phyloP scores from a whole-genome alignment of 805 yeast genomes.

The Yarrowia phangngaensis region DNA sequence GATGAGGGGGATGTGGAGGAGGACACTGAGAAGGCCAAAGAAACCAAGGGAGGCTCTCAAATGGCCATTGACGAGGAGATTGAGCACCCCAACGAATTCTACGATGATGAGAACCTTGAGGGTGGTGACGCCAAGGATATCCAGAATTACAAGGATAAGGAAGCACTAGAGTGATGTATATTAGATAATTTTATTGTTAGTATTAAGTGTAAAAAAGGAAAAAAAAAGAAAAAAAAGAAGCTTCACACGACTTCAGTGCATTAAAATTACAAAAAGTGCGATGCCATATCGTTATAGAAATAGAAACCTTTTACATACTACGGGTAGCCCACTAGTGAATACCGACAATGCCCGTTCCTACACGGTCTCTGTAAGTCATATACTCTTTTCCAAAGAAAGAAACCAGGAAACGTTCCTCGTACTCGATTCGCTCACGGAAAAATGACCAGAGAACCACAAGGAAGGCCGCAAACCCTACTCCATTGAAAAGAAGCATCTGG shows the following conservation, averaged over 20 bases:
- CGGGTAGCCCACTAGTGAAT: too few relatives aligned
- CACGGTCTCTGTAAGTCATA: constrained; percentile 1
- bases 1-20: constrained; percentile 84
- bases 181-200: too few relatives aligned
- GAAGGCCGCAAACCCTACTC: constrained; percentile 55
- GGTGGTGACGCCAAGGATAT: constrained; percentile 34
- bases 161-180: constrained; percentile 25
- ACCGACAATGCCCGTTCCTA: constrained; percentile 9
- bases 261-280: too few relatives aligned
- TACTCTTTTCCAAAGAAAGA: constrained; percentile 18
- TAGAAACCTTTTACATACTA: too few relatives aligned
- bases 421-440: constrained; percentile 59
- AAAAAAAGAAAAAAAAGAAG: too few relatives aligned
- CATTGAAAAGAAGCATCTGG: constrained; percentile 67
- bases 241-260: too few relatives aligned
- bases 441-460: constrained; percentile 59
- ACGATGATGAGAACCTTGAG: constrained; percentile 57
- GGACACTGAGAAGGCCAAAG: constrained; percentile 72
- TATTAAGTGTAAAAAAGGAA: too few relatives aligned
- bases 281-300: too few relatives aligned
- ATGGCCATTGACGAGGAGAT: constrained; percentile 72
- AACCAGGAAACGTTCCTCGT: constrained; percentile 64
- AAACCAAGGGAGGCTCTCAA: constrained; percentile 87
- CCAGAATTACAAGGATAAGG: constrained; percentile 27
- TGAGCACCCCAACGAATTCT: constrained; percentile 73